These are phyloP conservation scores for Fusarium multiceps DNA, from an alignment of 2,329 filamentous ascomycete genomes.

Conservation along the genomic window DNA sequence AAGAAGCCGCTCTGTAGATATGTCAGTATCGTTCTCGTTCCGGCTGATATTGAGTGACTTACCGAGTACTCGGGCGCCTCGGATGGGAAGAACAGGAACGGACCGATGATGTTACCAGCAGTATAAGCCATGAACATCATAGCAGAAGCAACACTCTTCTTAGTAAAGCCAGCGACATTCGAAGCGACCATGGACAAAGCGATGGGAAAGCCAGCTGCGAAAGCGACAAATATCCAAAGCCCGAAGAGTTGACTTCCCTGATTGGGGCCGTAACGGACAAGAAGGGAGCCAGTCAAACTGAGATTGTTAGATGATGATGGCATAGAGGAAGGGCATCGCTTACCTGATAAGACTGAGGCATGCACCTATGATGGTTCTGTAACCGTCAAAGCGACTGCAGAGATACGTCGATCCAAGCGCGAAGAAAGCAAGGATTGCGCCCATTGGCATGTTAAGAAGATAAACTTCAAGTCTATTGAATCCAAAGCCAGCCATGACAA, in stretches of 20 bases:
- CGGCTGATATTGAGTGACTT: not conserved
- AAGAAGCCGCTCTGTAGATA: slow-evolving; percentile 35
- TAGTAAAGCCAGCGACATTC: slow-evolving; percentile 40
- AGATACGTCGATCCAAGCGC: slow-evolving; percentile 32
- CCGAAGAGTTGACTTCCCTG: slow-evolving; percentile 34
- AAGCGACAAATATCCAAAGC: slow-evolving; percentile 33
- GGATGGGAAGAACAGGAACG: slow-evolving; percentile 36
- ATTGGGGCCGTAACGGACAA: slow-evolving; percentile 35
- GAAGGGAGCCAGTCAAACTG: slow-evolving; percentile 34
- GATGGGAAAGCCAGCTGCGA: slow-evolving; percentile 39
- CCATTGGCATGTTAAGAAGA: slow-evolving; percentile 41
- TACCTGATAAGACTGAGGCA: slow-evolving; percentile 36
- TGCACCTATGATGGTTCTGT: slow-evolving; percentile 34
- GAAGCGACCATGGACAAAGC: slow-evolving; percentile 37
- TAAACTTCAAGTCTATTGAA: slow-evolving; percentile 38
- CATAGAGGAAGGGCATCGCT: not conserved
- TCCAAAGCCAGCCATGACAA: slow-evolving; percentile 41
- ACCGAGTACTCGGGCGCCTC: slow-evolving; percentile 39
- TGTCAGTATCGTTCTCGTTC: no score
- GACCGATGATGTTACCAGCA: slow-evolving; percentile 35
- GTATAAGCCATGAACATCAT: slow-evolving; percentile 45
- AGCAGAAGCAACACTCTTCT: slow-evolving; percentile 38
- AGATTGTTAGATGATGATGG: not conserved
- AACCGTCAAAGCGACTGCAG: slow-evolving; percentile 35
- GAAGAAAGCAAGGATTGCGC: slow-evolving; percentile 34